Evolutionary conservation across 805 yeast genomes (phyloP), one percentile per base, ranked within the genome.

Genomic region (Komagataella populi): DNA sequence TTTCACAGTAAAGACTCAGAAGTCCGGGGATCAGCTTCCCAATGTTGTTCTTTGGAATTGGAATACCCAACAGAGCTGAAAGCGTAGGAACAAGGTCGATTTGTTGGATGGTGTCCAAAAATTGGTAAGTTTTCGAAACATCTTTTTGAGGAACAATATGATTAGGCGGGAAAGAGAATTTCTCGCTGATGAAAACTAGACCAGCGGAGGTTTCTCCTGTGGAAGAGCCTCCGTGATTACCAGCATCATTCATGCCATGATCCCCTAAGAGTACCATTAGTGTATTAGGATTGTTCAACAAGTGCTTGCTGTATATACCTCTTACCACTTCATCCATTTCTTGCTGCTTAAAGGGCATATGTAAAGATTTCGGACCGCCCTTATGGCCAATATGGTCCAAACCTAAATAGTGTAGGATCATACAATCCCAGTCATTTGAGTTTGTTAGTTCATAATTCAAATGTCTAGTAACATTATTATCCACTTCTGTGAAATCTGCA

Each of bases 311-410:
- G 59, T 78, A 87, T 0, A 91, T 62, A 44, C 68, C 59, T 48
- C 71, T 55, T 1, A 90, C 67, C 1, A 93, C 75, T 0, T 53
- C 56, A 62, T 93, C 97, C 96, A 93, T 87, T 63, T 93, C 99
- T 4, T 51, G 53, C 55, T 89, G 97, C 60, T 93, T 93, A 0
- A 68, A 71, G 6, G 81, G 78, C 99, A 93, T 93, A 57, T 80
- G 81, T 0, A 76, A 67, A 8, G 96, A 87, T 5, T 68, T 59
- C 0, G 99, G 91, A 0, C 99, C 99, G 47, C 96, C 95, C 63
- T 89, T 91, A 64, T 93, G 99, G 1, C 99, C 99, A 59, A 93
- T 93, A 63, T 93, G 99, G 63, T 93, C 99, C 24, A 93, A 70
- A 0, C 99, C 99, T 17, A 93, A 69, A 60, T 91, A 93, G 63